These are phyloP conservation scores for Penicillium maclennaniae DNA, from an alignment of 495 filamentous ascomycete genomes.

Conservation along the genomic window DNA sequence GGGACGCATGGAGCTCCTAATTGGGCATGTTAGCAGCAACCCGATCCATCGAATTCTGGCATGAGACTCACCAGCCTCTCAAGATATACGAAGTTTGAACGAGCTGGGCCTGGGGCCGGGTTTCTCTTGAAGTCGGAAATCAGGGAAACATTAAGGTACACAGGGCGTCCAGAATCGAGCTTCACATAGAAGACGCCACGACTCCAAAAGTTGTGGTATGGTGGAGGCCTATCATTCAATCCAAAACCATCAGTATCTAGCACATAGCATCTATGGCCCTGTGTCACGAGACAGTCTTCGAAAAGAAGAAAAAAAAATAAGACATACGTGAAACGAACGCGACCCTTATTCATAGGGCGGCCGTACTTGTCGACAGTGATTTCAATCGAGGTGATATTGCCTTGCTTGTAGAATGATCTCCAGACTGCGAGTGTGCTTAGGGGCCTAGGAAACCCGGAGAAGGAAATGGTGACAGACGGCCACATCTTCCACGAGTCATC, in stretches of 20 bases:
- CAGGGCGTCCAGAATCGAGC: conserved; percentile 13
- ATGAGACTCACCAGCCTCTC: conserved; percentile 28
- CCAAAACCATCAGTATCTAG: conserved; percentile 2
- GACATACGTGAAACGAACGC: conserved; percentile 44
- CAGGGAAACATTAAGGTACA: conserved; percentile 14
- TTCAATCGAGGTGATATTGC: conserved; percentile 41
- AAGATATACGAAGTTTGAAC: conserved; percentile 23
- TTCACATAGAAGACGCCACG: conserved; percentile 22
- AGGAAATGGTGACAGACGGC: conserved; percentile 35
- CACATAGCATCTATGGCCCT: neutral
- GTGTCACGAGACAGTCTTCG: neutral
- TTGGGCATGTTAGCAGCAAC: neutral
- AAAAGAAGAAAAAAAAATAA: neutral
- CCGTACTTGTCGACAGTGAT: conserved; percentile 38
- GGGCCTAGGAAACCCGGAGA: conserved; percentile 32
- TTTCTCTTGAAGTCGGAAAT: conserved; percentile 13
- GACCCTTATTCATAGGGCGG: conserved; percentile 22
- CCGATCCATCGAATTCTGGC: neutral
- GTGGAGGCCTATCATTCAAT: conserved; percentile 36
- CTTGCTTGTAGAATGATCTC: conserved; percentile 37
- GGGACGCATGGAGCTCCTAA: conserved; percentile 28
- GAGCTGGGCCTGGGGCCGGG: conserved; percentile 28
- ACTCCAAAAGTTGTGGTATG: conserved; percentile 38
- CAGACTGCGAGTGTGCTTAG: conserved; percentile 35
- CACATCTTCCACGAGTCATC: conserved; percentile 31